Base-by-base conservation (phyloP, 768 basidiomycete genomes). In the Imleria badia region DNA sequence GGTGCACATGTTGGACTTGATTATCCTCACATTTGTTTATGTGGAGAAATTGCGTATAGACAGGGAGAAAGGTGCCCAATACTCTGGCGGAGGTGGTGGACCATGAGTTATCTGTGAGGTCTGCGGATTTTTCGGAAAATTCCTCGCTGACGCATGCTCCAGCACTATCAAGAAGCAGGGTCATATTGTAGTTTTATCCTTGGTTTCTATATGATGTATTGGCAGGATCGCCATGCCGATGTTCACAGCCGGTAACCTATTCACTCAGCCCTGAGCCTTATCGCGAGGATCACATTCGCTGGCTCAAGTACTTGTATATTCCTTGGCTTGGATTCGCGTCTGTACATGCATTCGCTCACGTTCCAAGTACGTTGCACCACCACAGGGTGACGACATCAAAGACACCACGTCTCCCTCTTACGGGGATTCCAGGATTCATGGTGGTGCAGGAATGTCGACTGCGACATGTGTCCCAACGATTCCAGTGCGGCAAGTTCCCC, bases 21-120 rank as follows among this genome's bases (percentile, higher is more conserved):
- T 69, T 42, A 19, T 67, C 11, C 48, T 65, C 43, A 67, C 66
- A 0, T 69, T 69, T 38, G 54, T 69, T 5, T 69, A 60, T 19
- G 55, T 64, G 31, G 68, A 69, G 46, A 67, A 62, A n/a, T 11
- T 67, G 5, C 61, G 60, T 20, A 55, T 42, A 48, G 55, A 59
- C 12, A 61, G 58, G 35, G 59, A 63, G 44, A 23, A 8, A 26
- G 33, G 33, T 10, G n/a, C 19, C 19, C 38, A 11, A 19, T 10
- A 11, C 36, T 35, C 34, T 34, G 15, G 35, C 15, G 17, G 35
- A 15, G 35, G 35, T 9, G n/a, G 38, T 7, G n/a, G n/a, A n/a
- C 9, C 38, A 39, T 39, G 38, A 39, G 10, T 36, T 36, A 19
- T 10, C 5, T 11, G 19, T 22, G 39, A 40, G 39, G 13, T 5